A percentile compares a stretch with the other conserved stretches of the same genome.
phyloP scores from a whole-genome alignment of 2,329 filamentous ascomycete genomes.

The Furcasterigmium furcatum region DNA sequence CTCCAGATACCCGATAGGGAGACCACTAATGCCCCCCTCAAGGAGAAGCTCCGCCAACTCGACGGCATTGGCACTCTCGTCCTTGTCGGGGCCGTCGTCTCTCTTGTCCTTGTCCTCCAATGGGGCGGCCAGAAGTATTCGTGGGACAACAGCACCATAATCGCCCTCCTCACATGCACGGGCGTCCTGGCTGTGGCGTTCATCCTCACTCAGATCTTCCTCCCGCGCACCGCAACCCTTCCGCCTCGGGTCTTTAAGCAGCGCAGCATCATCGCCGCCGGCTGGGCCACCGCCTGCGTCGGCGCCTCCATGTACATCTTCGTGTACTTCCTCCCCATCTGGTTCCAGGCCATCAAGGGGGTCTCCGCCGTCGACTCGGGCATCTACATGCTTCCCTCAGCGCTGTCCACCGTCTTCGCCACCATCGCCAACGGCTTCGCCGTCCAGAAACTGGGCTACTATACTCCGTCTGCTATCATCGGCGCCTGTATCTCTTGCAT shows the following conservation, averaged over 20 bases:
- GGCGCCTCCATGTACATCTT: constrained; percentile 38
- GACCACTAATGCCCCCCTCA: neutral
- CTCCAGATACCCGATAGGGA: constrained; percentile 12
- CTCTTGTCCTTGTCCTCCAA: constrained; percentile 47
- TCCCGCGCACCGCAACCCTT: constrained; percentile 35
- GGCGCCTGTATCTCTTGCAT: constrained; percentile 28
- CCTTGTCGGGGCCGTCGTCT: constrained; percentile 34
- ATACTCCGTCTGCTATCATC: constrained; percentile 37
- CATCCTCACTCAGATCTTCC: constrained; percentile 27
- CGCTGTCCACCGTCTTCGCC: constrained; percentile 31
- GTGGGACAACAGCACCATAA: constrained; percentile 38
- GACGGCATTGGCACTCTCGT: constrained; percentile 8
- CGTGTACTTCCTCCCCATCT: constrained; percentile 39
- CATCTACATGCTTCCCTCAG: constrained; percentile 35
- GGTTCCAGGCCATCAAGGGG: constrained; percentile 42
- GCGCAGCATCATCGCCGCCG: constrained; percentile 31
- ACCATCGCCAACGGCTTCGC: constrained; percentile 27
- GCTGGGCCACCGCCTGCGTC: constrained; percentile 42
- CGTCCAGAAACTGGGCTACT: constrained; percentile 38
- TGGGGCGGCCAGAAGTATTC: constrained; percentile 39
- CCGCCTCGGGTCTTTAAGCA: constrained; percentile 36
- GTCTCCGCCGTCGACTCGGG: constrained; percentile 33
- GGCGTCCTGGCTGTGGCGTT: constrained; percentile 43
- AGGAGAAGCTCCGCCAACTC: constrained; percentile 4
- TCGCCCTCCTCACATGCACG: constrained; percentile 50